Base-by-base conservation (phyloP, 78 protist species). In the Trichosphaerium sp. region DNA sequence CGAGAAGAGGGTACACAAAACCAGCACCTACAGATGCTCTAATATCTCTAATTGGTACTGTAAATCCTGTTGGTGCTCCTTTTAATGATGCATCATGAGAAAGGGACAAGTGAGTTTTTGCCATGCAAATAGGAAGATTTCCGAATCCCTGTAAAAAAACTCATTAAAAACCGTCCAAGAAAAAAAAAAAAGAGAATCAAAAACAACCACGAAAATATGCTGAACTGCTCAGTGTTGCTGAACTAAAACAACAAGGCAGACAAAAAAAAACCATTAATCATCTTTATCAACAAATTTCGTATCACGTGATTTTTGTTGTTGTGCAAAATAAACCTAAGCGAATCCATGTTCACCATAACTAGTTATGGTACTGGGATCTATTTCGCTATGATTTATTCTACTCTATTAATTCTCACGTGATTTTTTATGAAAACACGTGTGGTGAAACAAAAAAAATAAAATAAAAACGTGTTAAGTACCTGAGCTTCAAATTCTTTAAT, bases 61-160 rank as follows among this genome's bases (percentile, higher is more conserved):
- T 31, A 61, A 91, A 91, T 62, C 90, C 96, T 10, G 68, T 71
- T 7, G 94, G 92, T 2, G 32, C 79, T 23, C 97, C 97, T 63
- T 90, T 85, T 28, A 55, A 39, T 3, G 43, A 55, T 4, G 98
- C 84, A 51, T 95, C 95, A 62, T 69, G 70, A 8, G 89, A 68
- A 25, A 95, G 61, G 3, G 91, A 80, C 48, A 91, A 78, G 59
- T 94, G 97, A 37, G 98, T 95, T 86, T 95, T 95, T 38, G 97
- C 95, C 91, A 95, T 94, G 78, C 98, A 95, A 52, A 95, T 79
- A 42, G 98, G 97, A 21, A 94, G 73, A n/a, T 59, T 21, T 3
- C 49, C 80, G 55, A 83, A 90, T 12, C 96, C 97, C 39, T 66
- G 75, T 10, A n/a, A n/a, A n/a, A n/a, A n/a, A n/a, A n/a, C n/a